Percentiles rank a stretch among this genome's conserved stretches.
These are phyloP conservation scores for Hebeloma cylindrosporum DNA, from an alignment of 768 basidiomycete genomes.

Conservation along the genomic window DNA sequence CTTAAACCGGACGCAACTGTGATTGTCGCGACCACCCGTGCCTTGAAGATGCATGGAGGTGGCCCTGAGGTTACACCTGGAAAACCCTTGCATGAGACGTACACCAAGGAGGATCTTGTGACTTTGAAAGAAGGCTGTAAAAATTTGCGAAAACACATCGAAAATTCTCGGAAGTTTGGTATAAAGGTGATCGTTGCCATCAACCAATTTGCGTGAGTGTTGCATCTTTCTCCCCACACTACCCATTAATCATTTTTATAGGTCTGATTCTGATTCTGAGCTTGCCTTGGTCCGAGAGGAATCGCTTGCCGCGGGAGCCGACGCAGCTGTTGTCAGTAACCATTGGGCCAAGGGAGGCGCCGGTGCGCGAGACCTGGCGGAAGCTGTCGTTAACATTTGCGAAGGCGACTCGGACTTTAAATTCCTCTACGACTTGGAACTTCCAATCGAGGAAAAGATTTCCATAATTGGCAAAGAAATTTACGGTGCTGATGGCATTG, in stretches of 20 bases:
- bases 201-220: constrained; percentile 88
- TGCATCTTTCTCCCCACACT: not conserved
- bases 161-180: constrained; percentile 94
- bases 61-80: constrained; percentile 96
- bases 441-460: constrained; percentile 88
- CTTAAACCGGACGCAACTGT: constrained; percentile 92
- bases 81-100: constrained; percentile 89
- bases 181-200: constrained; percentile 95
- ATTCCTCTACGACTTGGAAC: constrained; percentile 88
- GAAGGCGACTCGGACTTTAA: constrained; percentile 83
- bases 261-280: constrained; percentile 89
- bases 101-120: constrained; percentile 90
- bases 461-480: constrained; percentile 83
- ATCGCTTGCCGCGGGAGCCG: constrained; percentile 83
- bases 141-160: constrained; percentile 90
- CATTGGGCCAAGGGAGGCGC: constrained; percentile 97
- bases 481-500: constrained; percentile 91
- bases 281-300: constrained; percentile 80
- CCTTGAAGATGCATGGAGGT: constrained; percentile 99
- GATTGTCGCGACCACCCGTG: constrained; percentile 96
- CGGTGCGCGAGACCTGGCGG: constrained; percentile 86
- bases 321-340: constrained; percentile 92
- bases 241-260: constrained; percentile 28
- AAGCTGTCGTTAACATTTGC: constrained; percentile 88
- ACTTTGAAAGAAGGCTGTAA: constrained; percentile 89